Evolutionary conservation across 345 rosid species (phyloP), one percentile per base, ranked within the genome.

Genomic region (Populus deltoides): DNA sequence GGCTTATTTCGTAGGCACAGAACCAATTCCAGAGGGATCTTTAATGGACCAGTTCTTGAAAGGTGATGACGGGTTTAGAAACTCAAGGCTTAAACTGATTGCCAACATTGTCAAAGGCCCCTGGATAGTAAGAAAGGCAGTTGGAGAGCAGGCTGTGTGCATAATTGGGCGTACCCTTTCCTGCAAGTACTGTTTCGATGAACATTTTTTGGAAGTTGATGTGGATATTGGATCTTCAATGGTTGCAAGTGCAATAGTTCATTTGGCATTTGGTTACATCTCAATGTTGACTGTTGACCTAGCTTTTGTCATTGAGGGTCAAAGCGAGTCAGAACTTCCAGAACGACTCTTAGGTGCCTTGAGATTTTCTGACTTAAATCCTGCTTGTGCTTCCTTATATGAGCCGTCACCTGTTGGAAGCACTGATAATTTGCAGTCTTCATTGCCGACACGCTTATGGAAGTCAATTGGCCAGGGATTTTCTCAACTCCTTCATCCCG

Each of bases 31-130:
- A 6, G 90, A 93, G 81, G 98, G 93, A 74, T 93, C 99, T 36
- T 73, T 92, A 73, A 79, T 89, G 82, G 93, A 88, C 59, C 87
- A 39, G 85, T 96, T 93, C 87, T 74, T 96, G 41, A 88, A 88
- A 86, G 94, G 93, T 49, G 99, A 92, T 76, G 99, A 96, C 38
- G 87, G 15, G 4, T 92, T 81, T 72, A 90, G 86, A 75, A 93
- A 83, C 78, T 92, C 97, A 15, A 88, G 97, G 88, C 97, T 96
- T 57, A 96, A 96, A 77, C 78, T 93, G 86, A 92, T 96, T 59
- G 99, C 98, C 47, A 96, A 93, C 92, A 89, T 96, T 38, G 97
- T 91, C 75, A 88, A 91, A 81, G 99, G 98, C 6, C 99, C 99
- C 11, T 96, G 99, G 99, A 92, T 93, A 4, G 98, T 96, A 35